Conservation (phyloP, 2,329 filamentous ascomycete species). For the Diaporthe sp. region DNA sequence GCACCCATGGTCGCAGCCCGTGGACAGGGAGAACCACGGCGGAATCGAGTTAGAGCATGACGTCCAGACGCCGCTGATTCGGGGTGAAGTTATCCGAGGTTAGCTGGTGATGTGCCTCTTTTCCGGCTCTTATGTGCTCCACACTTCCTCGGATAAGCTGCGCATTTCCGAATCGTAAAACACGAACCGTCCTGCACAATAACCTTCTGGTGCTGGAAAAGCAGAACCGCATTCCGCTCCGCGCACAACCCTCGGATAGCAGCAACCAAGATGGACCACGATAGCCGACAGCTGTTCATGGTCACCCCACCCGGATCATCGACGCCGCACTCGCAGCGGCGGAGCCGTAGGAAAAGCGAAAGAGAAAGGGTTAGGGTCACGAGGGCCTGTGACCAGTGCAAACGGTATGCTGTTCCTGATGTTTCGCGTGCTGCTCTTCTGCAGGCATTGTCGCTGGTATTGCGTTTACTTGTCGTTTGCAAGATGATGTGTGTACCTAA, state of each 20-base stretch:
- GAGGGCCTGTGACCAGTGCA: constrained; percentile 59
- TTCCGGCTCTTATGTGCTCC: background rate
- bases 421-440: background rate
- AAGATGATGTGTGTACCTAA: background rate
- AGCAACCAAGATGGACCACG: constrained; percentile 19
- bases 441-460: background rate
- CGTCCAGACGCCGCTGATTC: background rate
- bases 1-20: background rate
- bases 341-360: constrained; percentile 36
- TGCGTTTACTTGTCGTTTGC: background rate
- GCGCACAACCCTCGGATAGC: constrained; percentile 18
- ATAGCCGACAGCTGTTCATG: background rate
- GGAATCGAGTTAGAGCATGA: background rate
- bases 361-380: constrained; percentile 53
- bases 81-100: constrained; percentile 24
- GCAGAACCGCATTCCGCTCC: background rate
- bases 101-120: background rate
- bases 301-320: background rate
- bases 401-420: constrained; percentile 49
- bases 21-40: background rate
- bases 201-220: constrained; percentile 11
- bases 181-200: background rate
- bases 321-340: constrained; percentile 2
- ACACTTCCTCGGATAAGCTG: constrained; percentile 3
- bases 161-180: constrained; percentile 21